Conservation (phyloP, 768 basidiomycete species). For the Lepiota brunneoincarnata region DNA sequence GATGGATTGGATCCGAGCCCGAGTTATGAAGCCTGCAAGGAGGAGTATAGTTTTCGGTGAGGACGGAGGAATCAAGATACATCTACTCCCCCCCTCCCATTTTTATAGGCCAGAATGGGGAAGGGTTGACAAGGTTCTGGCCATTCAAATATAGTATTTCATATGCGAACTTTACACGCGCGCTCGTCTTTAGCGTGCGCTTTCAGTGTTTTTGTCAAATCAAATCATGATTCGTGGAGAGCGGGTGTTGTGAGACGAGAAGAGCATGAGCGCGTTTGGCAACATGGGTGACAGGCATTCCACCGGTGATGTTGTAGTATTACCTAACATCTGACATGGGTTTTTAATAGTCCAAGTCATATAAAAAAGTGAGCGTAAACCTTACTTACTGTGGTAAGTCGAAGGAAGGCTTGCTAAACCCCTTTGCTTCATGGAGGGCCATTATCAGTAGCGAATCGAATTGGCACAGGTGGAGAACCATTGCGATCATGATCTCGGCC, state of each 20-base stretch:
- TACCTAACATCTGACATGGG: slow-evolving; percentile 1
- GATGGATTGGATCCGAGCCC: slow-evolving; percentile 10
- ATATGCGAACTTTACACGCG: background rate
- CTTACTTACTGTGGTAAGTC: slow-evolving; percentile 1
- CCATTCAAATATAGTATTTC: background rate
- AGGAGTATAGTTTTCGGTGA: background rate
- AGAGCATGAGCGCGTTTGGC: background rate
- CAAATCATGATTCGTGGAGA: background rate
- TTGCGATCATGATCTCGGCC: background rate
- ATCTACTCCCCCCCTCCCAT: background rate
- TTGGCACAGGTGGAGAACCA: background rate
- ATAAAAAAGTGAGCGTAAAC: background rate
- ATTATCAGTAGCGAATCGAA: background rate
- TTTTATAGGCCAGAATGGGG: slow-evolving; percentile 9
- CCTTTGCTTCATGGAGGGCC: background rate
- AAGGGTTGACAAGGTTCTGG: slow-evolving; percentile 3
- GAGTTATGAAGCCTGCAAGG: background rate
- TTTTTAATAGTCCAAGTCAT: background rate
- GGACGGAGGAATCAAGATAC: slow-evolving; percentile 6
- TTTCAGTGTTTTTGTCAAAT: background rate
- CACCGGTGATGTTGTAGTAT: background rate
- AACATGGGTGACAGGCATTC: background rate
- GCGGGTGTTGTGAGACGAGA: background rate
- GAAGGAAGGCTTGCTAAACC: background rate
- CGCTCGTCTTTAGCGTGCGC: background rate